Percentiles rank a stretch among this genome's conserved stretches.
Conservation (phyloP, 257 asterid genomes). For the Parsonsia alboflavescens region DNA sequence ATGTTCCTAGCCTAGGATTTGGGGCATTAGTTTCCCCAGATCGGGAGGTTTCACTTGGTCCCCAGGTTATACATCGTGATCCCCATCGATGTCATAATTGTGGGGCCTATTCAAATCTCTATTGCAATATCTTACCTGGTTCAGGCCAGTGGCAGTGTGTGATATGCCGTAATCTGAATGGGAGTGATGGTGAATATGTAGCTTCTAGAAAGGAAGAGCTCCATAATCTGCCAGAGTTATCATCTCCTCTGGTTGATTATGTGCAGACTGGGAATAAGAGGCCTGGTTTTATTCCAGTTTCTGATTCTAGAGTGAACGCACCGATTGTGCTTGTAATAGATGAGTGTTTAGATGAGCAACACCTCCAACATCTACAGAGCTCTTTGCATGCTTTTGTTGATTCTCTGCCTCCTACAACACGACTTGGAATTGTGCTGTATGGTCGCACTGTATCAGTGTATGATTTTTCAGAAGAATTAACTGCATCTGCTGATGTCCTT, state of each 20-base stretch:
- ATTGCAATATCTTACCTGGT: constrained; percentile 75
- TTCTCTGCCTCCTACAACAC: constrained; percentile 78
- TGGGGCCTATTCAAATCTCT: constrained; percentile 86
- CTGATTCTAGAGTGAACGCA: constrained; percentile 76
- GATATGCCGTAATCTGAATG: constrained; percentile 76
- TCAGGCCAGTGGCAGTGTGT: constrained; percentile 99
- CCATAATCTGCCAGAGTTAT: constrained; percentile 66
- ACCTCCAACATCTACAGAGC: constrained; percentile 85
- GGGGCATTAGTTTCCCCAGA: constrained; percentile 92
- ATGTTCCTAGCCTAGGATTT: constrained; percentile 78
- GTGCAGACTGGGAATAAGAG: constrained; percentile 68
- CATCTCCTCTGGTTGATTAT: constrained; percentile 75
- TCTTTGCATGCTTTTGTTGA: constrained; percentile 95
- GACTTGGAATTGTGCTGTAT: constrained; percentile 75
- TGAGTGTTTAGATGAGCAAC: constrained; percentile 89
- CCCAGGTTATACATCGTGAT: constrained; percentile 84
- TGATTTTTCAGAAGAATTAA: constrained; percentile 88
- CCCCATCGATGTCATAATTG: constrained; percentile 90
- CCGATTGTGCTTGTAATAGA: constrained; percentile 86
- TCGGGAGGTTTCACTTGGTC: constrained; percentile 74
- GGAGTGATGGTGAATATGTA: constrained; percentile 84
- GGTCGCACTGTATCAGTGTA: constrained; percentile 84
- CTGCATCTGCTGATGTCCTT: constrained; percentile 85
- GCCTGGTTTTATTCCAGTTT: constrained; percentile 72
- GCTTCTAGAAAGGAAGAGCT: constrained; percentile 83